Evolutionary conservation across 2,329 filamentous ascomycete genomes (phyloP), one percentile per base, ranked within the genome.

Genomic region (Exophiala phaeomuriformis): DNA sequence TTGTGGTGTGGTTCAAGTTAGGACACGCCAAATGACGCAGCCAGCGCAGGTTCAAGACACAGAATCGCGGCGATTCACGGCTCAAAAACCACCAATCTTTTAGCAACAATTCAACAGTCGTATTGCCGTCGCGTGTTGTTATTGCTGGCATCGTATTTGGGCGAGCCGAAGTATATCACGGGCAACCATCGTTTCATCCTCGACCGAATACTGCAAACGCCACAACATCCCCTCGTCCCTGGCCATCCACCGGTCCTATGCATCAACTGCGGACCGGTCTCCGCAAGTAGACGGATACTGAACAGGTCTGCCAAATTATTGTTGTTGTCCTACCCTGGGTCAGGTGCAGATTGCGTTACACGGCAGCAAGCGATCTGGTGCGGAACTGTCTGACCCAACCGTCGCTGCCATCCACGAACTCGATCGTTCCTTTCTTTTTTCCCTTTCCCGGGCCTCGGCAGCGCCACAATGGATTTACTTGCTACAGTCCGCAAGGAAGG

Each of bases 401-500:
- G 19, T 49, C 47, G n/a, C 37, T 49, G 9, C 47, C 30, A 47
- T 37, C 19, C 37, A 4, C 28, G 27, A 36, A 10, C 48, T 36
- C 27, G 31, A 12, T 49, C 51, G 9, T 9, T 12, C 29, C 31
- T 43, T 39, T 27, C 19, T 19, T 19, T 19, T 19, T 19, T 19
- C 19, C 19, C 19, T 19, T 45, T 39, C 39, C 28, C 12, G 39
- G 28, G 9, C 12, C 5, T 41, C 39, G 6, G 4, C 40, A 32
- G 2, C 28, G 7, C 33, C 29, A 71, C 29, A 52, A 96, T 98
- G 93, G 93, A 98, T 78, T 81, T 98, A 51, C 82, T 97, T 51
- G 88, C 90, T 55, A 89, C 87, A 40, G 86, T 98, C 58, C 88
- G 90, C 66, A 97, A 98, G 73, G 91, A 95, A 69, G 82, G 82